Evolutionary conservation across 495 filamentous ascomycete species (phyloP).

Genomic region (Tuber brumale): DNA sequence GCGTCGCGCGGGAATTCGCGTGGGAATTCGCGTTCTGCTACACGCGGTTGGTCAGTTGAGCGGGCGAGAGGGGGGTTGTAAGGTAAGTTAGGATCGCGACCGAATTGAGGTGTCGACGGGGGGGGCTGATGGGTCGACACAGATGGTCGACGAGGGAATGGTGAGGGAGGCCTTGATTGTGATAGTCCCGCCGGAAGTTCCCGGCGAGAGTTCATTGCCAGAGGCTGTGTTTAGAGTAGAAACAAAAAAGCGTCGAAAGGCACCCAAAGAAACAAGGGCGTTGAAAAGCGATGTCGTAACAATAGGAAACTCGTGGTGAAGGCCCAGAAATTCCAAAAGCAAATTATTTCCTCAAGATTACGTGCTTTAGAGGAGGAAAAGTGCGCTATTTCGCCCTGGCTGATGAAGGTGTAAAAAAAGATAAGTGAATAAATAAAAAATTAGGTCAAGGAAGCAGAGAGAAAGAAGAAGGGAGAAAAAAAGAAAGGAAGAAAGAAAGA

Average conservation of each 20-base stretch:
- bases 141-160: constrained; percentile 36
- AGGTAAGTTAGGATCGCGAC: constrained; percentile 28
- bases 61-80: constrained; percentile 28
- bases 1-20: constrained; percentile 37
- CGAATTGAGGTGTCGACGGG: constrained; percentile 39
- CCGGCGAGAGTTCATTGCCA: constrained; percentile 31
- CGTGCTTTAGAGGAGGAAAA: background rate
- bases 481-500: background rate
- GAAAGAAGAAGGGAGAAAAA: background rate
- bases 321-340: background rate
- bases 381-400: background rate
- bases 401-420: background rate
- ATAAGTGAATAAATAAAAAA: background rate
- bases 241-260: background rate
- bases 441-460: background rate
- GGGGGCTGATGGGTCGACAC: constrained; percentile 41
- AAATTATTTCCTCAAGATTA: background rate
- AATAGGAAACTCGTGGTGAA: background rate
- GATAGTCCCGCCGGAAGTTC: constrained; percentile 33
- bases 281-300: background rate
- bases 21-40: constrained; percentile 23
- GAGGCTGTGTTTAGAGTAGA: background rate
- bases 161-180: constrained; percentile 27
- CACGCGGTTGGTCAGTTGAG: constrained; percentile 19
- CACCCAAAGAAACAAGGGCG: background rate